phyloP scores from a whole-genome alignment of 176 grass and related monocot species.

The Musa beccarii region DNA sequence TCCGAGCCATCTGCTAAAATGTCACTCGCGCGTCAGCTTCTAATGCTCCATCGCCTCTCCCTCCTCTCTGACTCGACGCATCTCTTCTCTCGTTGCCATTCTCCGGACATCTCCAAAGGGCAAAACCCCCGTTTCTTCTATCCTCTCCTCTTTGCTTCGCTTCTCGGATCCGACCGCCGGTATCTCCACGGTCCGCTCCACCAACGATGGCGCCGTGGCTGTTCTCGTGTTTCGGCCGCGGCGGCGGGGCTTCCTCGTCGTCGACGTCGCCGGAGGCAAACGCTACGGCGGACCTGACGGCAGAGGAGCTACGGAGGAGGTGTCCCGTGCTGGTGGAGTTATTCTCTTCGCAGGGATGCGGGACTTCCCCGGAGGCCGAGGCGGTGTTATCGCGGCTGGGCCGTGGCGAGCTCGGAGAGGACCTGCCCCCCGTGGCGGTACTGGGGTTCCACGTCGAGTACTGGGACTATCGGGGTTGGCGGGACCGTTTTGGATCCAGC shows the following conservation, averaged over 20 bases:
- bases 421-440: slow-evolving; percentile 8
- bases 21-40: too few species aligned
- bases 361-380: background rate
- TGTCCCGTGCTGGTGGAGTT: slow-evolving; percentile 79
- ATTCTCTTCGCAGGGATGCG: slow-evolving; percentile 33
- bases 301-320: slow-evolving; percentile 33
- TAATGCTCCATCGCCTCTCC: too few species aligned
- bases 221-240: slow-evolving; percentile 53
- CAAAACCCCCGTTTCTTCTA: too few species aligned
- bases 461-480: slow-evolving; percentile 1
- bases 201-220: slow-evolving; percentile 44
- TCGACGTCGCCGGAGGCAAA: background rate
- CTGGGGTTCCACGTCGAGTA: slow-evolving; percentile 78
- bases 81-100: too few species aligned
- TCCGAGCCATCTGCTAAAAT: too few species aligned
- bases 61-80: too few species aligned
- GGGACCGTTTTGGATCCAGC: slow-evolving; percentile 3
- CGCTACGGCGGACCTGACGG: slow-evolving; percentile 26
- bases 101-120: too few species aligned
- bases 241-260: background rate
- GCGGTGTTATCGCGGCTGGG: background rate
- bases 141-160: too few species aligned
- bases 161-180: too few species aligned
- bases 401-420: background rate
- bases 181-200: too few species aligned